Conservation (phyloP, 169 alveolate species). For the Perkinsus olseni region DNA sequence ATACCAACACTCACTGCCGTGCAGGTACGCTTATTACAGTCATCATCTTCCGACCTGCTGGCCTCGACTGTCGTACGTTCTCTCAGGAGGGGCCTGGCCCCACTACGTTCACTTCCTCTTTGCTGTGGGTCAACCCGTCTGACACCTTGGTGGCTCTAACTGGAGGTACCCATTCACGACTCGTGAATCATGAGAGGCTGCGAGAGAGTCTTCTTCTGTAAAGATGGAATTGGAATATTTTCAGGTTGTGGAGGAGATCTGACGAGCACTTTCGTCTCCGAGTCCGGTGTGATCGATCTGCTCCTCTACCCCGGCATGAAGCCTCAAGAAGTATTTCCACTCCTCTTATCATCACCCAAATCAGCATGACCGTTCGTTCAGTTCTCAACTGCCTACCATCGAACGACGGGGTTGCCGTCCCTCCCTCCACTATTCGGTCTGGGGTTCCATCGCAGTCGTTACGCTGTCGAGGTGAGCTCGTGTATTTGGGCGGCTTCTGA, state of each 20-base stretch:
- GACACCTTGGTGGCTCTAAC: neutral
- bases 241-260: neutral
- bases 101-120: neutral
- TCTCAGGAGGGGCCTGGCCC: neutral
- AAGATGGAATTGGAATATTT: no score
- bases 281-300: slow-evolving; percentile 59
- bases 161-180: neutral
- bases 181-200: neutral
- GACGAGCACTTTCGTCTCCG: slow-evolving; percentile 73
- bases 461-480: slow-evolving; percentile 44
- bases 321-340: neutral
- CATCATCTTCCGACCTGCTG: no score
- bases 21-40: neutral
- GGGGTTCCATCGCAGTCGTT: slow-evolving; percentile 81
- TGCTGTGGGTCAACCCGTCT: neutral
- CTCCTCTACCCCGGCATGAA: slow-evolving; percentile 38
- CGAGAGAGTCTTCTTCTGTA: no score
- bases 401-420: slow-evolving; percentile 57
- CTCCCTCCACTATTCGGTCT: slow-evolving; percentile 65
- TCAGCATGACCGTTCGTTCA: neutral
- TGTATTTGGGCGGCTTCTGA: neutral
- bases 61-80: neutral
- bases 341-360: slow-evolving; percentile 21
- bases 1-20: neutral
- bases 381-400: neutral